Evolutionary conservation across 352 stramenopile genomes (phyloP).

Genomic region (Thraustochytrium sp.): DNA sequence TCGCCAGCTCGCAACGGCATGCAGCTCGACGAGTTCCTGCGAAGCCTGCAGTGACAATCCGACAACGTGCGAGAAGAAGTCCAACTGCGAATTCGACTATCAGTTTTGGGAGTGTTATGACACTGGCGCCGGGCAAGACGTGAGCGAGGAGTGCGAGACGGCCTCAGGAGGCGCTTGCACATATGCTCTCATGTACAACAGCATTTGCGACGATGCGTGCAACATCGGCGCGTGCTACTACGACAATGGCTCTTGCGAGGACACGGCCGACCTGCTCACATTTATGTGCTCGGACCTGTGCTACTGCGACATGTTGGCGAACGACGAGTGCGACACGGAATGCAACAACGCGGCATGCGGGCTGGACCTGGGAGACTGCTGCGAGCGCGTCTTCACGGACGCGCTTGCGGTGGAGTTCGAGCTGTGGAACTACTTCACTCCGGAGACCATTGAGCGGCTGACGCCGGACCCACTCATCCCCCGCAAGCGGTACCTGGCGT

Average conservation of each 20-base stretch:
- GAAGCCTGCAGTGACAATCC: background rate
- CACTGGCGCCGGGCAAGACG: background rate
- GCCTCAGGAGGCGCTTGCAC: background rate
- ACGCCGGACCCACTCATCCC: conserved; percentile 1
- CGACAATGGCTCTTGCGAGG: background rate
- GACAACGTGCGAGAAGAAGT: background rate
- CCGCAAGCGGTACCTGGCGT: background rate
- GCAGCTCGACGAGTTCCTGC: background rate
- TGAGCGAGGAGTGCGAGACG: background rate
- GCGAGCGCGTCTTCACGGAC: background rate
- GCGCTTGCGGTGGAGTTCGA: background rate
- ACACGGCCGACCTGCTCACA: background rate
- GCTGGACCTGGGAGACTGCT: conserved; percentile 33
- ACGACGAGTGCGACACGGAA: background rate
- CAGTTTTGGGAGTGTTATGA: background rate
- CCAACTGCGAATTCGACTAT: background rate
- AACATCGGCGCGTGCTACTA: conserved; percentile 1
- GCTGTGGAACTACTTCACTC: background rate
- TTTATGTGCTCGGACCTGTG: conserved; percentile 18
- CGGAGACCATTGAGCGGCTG: background rate
- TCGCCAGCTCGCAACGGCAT: too few species aligned
- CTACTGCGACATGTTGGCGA: conserved; percentile 3
- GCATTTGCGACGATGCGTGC: conserved; percentile 29
- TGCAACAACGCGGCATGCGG: background rate
- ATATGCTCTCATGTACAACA: background rate